phyloP scores from a whole-genome alignment of 352 stramenopile genomes.

The Nothophytophthora sp. region DNA sequence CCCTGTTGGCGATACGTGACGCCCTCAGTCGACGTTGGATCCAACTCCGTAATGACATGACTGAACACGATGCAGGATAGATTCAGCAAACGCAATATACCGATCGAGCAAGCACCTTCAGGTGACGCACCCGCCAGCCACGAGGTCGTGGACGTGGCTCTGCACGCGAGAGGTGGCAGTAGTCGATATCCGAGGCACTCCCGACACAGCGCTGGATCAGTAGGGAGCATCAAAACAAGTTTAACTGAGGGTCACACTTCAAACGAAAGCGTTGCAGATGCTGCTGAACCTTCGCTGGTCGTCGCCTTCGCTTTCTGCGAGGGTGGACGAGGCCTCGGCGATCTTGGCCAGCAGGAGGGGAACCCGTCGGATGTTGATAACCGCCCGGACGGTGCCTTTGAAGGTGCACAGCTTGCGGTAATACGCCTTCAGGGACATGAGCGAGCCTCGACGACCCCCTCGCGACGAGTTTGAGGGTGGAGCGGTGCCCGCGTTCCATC shows the following conservation, averaged over 20 bases:
- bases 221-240: neutral
- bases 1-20: slow-evolving; percentile 71
- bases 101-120: neutral
- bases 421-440: slow-evolving; percentile 67
- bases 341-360: slow-evolving; percentile 13
- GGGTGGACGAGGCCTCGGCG: neutral
- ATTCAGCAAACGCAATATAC: neutral
- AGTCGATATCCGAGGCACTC: slow-evolving; percentile 41
- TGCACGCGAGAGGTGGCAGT: slow-evolving; percentile 41
- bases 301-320: slow-evolving; percentile 1
- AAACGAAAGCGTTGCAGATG: no score
- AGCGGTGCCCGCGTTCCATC: slow-evolving; percentile 26
- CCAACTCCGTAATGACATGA: slow-evolving; percentile 56
- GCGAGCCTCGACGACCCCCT: slow-evolving; percentile 24
- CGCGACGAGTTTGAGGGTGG: slow-evolving; percentile 1
- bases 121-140: slow-evolving; percentile 49
- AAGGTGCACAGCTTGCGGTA: slow-evolving; percentile 73
- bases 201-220: slow-evolving; percentile 7
- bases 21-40: slow-evolving; percentile 16
- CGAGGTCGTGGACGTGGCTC: slow-evolving; percentile 63
- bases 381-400: slow-evolving; percentile 62
- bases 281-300: slow-evolving; percentile 19
- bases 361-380: slow-evolving; percentile 55
- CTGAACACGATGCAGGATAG: slow-evolving; percentile 22
- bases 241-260: no score